Percentiles rank a stretch among this genome's conserved stretches.
Conservation (phyloP, 768 basidiomycete genomes). For the Trametes elegans region DNA sequence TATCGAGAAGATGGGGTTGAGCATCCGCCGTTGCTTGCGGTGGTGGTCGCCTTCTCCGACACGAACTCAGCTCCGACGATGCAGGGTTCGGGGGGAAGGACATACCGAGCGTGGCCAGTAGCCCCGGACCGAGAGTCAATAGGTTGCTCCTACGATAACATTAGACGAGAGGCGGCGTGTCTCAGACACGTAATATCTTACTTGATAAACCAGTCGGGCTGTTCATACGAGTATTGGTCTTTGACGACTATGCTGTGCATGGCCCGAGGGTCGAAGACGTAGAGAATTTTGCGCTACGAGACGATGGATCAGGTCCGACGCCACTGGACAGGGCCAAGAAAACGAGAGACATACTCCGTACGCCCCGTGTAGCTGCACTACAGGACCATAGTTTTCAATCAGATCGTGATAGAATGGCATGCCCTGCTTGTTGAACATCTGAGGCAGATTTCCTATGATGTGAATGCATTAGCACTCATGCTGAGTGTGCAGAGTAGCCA, state of each 20-base stretch:
- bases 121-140: slow-evolving; percentile 16
- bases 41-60: slow-evolving; percentile 23
- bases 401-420: slow-evolving; percentile 12
- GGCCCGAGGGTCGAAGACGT: slow-evolving; percentile 48
- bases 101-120: slow-evolving; percentile 20
- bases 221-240: slow-evolving; percentile 49
- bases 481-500: too few species aligned
- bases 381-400: slow-evolving; percentile 16
- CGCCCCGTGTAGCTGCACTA: slow-evolving; percentile 13
- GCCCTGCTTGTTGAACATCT: slow-evolving; percentile 16
- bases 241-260: slow-evolving; percentile 47
- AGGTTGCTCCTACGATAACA: slow-evolving; percentile 18
- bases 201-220: slow-evolving; percentile 45
- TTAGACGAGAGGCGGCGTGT: neutral
- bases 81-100: neutral
- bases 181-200: slow-evolving; percentile 24
- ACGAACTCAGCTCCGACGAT: neutral
- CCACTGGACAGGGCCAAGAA: neutral
- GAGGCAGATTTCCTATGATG: slow-evolving; percentile 10
- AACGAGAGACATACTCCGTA: slow-evolving; percentile 14
- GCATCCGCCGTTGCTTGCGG: slow-evolving; percentile 28
- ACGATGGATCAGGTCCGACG: neutral
- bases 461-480: neutral
- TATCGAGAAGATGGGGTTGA: slow-evolving; percentile 29
- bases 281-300: slow-evolving; percentile 24